Percentiles rank a stretch among this genome's conserved stretches.
Conservation (phyloP, 208 protist genomes). For the Crithidia fasciculata region DNA sequence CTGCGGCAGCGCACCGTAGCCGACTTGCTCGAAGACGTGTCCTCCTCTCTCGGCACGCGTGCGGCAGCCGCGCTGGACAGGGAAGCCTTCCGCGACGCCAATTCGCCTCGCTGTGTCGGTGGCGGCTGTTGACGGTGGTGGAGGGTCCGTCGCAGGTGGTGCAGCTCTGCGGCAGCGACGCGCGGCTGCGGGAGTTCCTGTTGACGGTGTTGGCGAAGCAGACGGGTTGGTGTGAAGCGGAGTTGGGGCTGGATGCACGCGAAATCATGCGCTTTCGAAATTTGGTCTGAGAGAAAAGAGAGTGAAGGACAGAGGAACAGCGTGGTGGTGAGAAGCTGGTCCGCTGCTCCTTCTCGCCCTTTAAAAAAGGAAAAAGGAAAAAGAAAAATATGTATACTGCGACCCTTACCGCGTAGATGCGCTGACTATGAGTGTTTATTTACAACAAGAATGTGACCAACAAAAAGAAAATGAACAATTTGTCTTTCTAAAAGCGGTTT, state of each 20-base stretch:
- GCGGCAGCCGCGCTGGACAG: slow-evolving; percentile 70
- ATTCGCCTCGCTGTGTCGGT: slow-evolving; percentile 61
- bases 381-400: too few species aligned
- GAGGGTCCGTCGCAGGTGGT: slow-evolving; percentile 39
- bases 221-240: slow-evolving; percentile 48
- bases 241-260: slow-evolving; percentile 63
- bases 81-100: slow-evolving; percentile 52
- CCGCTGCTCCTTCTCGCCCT: too few species aligned
- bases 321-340: neutral
- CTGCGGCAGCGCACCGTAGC: slow-evolving; percentile 54
- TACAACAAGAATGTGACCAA: too few species aligned
- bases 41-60: slow-evolving; percentile 68
- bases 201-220: slow-evolving; percentile 37
- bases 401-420: too few species aligned
- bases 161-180: slow-evolving; percentile 48
- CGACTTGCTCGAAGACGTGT: slow-evolving; percentile 77
- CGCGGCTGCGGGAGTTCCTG: slow-evolving; percentile 62
- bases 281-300: slow-evolving; percentile 34
- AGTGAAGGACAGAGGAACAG: neutral
- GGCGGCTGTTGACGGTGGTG: slow-evolving; percentile 46
- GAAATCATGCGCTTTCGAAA: slow-evolving; percentile 72
- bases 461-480: too few species aligned
- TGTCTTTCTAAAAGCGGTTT: too few species aligned
- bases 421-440: too few species aligned
- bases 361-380: too few species aligned